Evolutionary conservation across 2,329 filamentous ascomycete species (phyloP).

Genomic region (Claviceps sp.): DNA sequence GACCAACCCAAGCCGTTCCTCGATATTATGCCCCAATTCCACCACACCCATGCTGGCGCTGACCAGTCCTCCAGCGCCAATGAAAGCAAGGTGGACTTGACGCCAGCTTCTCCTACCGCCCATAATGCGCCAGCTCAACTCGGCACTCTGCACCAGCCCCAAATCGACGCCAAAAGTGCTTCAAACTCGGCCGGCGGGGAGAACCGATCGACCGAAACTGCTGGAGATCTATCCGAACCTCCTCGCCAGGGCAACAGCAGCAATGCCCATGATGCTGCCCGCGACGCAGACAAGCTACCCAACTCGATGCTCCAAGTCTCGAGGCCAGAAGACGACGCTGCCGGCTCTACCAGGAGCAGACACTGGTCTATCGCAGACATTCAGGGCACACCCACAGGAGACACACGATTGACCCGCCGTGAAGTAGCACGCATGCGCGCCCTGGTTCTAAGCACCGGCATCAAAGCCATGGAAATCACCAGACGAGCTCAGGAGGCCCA

Average conservation of each 20-base stretch:
- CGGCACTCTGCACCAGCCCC: slow-evolving; percentile 35
- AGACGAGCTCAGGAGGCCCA: slow-evolving; percentile 44
- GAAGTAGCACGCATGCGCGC: slow-evolving; percentile 71
- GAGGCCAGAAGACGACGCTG: slow-evolving; percentile 11
- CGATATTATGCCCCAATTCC: slow-evolving; percentile 39
- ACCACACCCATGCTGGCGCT: slow-evolving; percentile 19
- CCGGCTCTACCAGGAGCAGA: slow-evolving; percentile 15
- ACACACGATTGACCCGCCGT: slow-evolving; percentile 39
- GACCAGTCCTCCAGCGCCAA: slow-evolving; percentile 8
- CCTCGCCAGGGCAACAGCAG: slow-evolving; percentile 5
- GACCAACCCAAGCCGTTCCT: slow-evolving; percentile 30
- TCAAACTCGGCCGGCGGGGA: slow-evolving; percentile 22
- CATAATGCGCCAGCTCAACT: slow-evolving; percentile 29
- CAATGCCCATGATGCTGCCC: slow-evolving; percentile 13
- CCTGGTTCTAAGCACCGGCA: slow-evolving; percentile 69
- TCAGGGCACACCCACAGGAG: slow-evolving; percentile 21
- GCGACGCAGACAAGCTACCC: slow-evolving; percentile 22
- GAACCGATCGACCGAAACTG: slow-evolving; percentile 3
- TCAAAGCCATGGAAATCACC: slow-evolving; percentile 74
- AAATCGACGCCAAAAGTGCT: slow-evolving; percentile 31
- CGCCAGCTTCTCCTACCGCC: slow-evolving; percentile 3
- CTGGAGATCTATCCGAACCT: no score
- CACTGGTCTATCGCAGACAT: slow-evolving; percentile 40
- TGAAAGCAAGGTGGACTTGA: slow-evolving; percentile 8
- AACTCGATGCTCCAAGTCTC: slow-evolving; percentile 19